Conservation (phyloP, 495 filamentous ascomycete genomes). For the Penicillium daleae region DNA sequence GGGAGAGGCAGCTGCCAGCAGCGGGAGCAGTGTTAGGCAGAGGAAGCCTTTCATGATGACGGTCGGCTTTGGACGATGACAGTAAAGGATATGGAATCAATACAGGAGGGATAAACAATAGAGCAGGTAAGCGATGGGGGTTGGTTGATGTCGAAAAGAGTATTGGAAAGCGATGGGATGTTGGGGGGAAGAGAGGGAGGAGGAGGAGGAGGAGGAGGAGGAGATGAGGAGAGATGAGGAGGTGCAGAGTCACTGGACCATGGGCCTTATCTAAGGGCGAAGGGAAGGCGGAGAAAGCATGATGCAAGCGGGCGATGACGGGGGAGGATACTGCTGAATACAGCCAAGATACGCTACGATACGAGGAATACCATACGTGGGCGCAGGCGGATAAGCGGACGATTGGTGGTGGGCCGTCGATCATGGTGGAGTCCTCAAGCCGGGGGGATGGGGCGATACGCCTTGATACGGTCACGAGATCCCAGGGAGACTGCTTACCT, state of each 20-base stretch:
- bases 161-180: slow-evolving; percentile 11
- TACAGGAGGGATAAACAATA: slow-evolving; percentile 31
- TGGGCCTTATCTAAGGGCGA: slow-evolving; percentile 36
- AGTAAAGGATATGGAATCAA: slow-evolving; percentile 12
- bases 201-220: slow-evolving; percentile 30
- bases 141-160: slow-evolving; percentile 11
- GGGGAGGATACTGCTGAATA: neutral
- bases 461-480: slow-evolving; percentile 15
- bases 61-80: slow-evolving; percentile 43
- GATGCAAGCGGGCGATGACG: slow-evolving; percentile 43
- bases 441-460: slow-evolving; percentile 20
- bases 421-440: slow-evolving; percentile 19
- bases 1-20: slow-evolving; percentile 75
- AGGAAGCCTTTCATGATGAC: slow-evolving; percentile 75
- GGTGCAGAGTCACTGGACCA: slow-evolving; percentile 47
- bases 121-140: slow-evolving; percentile 24
- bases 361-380: slow-evolving; percentile 33
- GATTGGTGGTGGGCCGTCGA: slow-evolving; percentile 36
- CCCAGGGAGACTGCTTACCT: neutral
- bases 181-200: slow-evolving; percentile 25
- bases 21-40: slow-evolving; percentile 65
- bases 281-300: slow-evolving; percentile 41
- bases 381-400: slow-evolving; percentile 33
- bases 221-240: slow-evolving; percentile 44
- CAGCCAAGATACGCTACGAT: neutral